Evolutionary conservation across 805 yeast species (phyloP).

Genomic region (Nakazawaea anatomiae): DNA sequence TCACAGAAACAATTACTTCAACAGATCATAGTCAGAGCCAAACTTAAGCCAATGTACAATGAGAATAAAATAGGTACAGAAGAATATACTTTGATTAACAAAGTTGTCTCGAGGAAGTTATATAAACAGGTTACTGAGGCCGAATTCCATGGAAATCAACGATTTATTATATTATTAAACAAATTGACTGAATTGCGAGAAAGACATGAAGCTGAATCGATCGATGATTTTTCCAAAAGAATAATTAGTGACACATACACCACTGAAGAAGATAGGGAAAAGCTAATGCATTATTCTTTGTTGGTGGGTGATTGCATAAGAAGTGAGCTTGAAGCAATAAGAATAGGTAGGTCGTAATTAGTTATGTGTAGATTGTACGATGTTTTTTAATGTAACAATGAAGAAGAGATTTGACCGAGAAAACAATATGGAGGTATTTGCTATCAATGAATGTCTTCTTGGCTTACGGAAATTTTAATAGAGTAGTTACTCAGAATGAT

Average conservation of each 20-base stretch:
- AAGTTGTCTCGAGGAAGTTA: constrained; percentile 52
- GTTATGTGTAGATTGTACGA: background rate
- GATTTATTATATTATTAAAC: constrained; percentile 13
- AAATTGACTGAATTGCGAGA: constrained; percentile 25
- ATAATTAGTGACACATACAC: constrained; percentile 6
- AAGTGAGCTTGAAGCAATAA: background rate
- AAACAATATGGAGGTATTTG: too few species aligned
- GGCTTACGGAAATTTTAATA: too few species aligned
- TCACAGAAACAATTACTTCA: constrained; percentile 55
- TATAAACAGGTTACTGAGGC: constrained; percentile 29
- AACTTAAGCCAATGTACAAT: constrained; percentile 42
- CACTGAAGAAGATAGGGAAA: background rate
- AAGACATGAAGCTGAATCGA: constrained; percentile 17
- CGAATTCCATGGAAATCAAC: background rate
- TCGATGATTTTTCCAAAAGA: constrained; percentile 15
- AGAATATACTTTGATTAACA: constrained; percentile 54
- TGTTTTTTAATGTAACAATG: too few species aligned
- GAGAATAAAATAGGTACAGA: constrained; percentile 23
- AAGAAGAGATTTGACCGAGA: too few species aligned
- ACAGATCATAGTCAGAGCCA: constrained; percentile 44
- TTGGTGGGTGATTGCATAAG: background rate
- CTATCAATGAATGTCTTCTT: too few species aligned
- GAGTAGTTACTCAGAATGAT: too few species aligned
- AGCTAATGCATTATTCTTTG: background rate
- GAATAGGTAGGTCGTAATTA: background rate